These are phyloP conservation scores for Talaromyces borbonicus DNA, from an alignment of 495 filamentous ascomycete genomes.

Conservation along the genomic window DNA sequence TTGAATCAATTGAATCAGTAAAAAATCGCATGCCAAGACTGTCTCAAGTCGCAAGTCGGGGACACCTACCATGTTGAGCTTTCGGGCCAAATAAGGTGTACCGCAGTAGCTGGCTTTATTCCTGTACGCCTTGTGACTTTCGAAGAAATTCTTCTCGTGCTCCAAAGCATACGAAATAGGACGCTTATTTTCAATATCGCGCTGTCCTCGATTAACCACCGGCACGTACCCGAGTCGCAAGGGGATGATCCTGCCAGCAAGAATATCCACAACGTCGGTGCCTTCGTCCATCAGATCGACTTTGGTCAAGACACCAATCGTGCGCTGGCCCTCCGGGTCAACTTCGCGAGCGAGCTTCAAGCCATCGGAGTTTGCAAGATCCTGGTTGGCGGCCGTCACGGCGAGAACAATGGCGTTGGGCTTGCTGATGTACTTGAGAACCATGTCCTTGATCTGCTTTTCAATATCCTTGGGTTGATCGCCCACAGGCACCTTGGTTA, in stretches of 20 bases:
- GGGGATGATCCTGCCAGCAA: constrained; percentile 96
- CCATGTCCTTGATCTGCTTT: constrained; percentile 95
- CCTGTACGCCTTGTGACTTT: constrained; percentile 95
- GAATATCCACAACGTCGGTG: constrained; percentile 98
- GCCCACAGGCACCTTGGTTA: constrained; percentile 96
- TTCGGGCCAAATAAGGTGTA: constrained; percentile 91
- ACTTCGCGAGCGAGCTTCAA: constrained; percentile 95
- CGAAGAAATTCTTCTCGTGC: constrained; percentile 94
- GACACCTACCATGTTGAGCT: constrained; percentile 72
- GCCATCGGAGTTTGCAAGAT: constrained; percentile 97
- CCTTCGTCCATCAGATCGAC: constrained; percentile 99
- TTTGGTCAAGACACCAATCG: constrained; percentile 97
- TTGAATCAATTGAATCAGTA: not conserved
- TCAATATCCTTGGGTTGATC: constrained; percentile 99
- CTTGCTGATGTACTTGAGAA: constrained; percentile 96
- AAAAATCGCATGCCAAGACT: too few species aligned
- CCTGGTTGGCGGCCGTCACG: constrained; percentile 91
- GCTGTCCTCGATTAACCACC: constrained; percentile 97
- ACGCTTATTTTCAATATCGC: constrained; percentile 96
- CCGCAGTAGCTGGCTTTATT: constrained; percentile 99
- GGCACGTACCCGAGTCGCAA: constrained; percentile 94
- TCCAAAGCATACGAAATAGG: constrained; percentile 88
- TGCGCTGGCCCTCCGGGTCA: constrained; percentile 94
- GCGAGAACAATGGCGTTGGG: constrained; percentile 96
- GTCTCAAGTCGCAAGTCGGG: not conserved